Conservation (phyloP, 176 grass and related monocot species). For the Oryza meridionalis region DNA sequence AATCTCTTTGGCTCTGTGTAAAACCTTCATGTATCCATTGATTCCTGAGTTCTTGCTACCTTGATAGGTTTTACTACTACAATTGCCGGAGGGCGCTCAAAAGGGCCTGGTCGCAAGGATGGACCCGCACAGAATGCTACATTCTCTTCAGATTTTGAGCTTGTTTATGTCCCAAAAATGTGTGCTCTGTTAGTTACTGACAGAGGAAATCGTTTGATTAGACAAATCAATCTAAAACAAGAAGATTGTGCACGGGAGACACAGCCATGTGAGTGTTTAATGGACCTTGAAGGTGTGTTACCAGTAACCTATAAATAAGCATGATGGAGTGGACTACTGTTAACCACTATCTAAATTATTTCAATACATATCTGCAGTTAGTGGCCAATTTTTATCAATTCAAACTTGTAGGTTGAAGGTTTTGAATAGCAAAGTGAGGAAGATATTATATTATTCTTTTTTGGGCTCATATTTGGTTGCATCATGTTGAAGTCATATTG, state of each 20-base stretch:
- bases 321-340: not conserved
- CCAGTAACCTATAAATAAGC: not conserved
- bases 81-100: constrained; percentile 63
- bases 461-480: not conserved
- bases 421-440: not conserved
- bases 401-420: not conserved
- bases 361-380: not conserved
- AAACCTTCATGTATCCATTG: no score
- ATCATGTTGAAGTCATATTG: not conserved
- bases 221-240: constrained; percentile 66
- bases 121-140: constrained; percentile 80
- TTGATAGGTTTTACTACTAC: constrained; percentile 62
- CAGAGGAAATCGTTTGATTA: constrained; percentile 61
- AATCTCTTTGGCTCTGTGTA: not conserved
- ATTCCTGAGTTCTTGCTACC: constrained; percentile 12
- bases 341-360: not conserved
- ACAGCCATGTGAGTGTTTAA: constrained; percentile 38
- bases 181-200: constrained; percentile 70
- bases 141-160: constrained; percentile 66
- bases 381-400: not conserved
- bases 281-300: not conserved
- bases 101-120: constrained; percentile 53
- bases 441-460: not conserved
- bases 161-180: constrained; percentile 60
- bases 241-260: constrained; percentile 55